A percentile compares a stretch with the other conserved stretches of the same genome.
These are phyloP conservation scores for Lavandula angustifolia DNA, from an alignment of 257 asterid genomes.

Conservation along the genomic window DNA sequence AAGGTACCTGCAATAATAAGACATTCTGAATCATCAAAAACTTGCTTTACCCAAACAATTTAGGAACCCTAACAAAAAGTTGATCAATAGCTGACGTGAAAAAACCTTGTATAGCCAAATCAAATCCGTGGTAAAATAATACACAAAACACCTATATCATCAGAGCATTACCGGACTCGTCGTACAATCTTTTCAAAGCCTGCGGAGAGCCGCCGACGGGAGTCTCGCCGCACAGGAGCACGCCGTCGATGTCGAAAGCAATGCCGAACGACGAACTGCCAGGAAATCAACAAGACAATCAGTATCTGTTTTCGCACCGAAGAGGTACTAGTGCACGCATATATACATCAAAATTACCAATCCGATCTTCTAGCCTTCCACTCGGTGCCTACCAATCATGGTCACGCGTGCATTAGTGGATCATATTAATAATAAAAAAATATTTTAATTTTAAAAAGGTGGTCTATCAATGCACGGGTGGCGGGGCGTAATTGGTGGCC, in stretches of 20 bases:
- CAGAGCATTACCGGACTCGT: conserved; percentile 47
- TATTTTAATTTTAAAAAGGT: too few species aligned
- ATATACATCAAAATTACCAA: conserved; percentile 29
- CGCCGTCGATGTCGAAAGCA: conserved; percentile 97
- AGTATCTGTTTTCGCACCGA: background rate
- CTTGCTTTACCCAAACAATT: conserved; percentile 8
- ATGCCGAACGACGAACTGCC: conserved; percentile 64
- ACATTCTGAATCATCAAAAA: background rate
- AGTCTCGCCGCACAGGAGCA: conserved; percentile 68
- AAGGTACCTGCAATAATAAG: conserved; percentile 56
- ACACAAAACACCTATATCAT: background rate
- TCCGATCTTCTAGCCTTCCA: too few species aligned
- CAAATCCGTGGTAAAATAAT: background rate
- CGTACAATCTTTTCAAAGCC: conserved; percentile 74
- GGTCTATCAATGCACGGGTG: too few species aligned
- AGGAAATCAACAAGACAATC: background rate
- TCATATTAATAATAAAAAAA: too few species aligned
- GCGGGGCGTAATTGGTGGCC: conserved; percentile 33
- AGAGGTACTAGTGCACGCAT: background rate
- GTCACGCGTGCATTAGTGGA: too few species aligned
- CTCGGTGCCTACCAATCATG: too few species aligned
- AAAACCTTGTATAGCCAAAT: background rate
- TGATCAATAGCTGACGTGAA: background rate
- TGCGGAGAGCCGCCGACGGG: conserved; percentile 84
- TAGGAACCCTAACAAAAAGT: conserved; percentile 3